Evolutionary conservation across 202 grass and related monocot species (phyloP), one percentile per base, ranked within the genome.

Genomic region (Musa balbisiana): DNA sequence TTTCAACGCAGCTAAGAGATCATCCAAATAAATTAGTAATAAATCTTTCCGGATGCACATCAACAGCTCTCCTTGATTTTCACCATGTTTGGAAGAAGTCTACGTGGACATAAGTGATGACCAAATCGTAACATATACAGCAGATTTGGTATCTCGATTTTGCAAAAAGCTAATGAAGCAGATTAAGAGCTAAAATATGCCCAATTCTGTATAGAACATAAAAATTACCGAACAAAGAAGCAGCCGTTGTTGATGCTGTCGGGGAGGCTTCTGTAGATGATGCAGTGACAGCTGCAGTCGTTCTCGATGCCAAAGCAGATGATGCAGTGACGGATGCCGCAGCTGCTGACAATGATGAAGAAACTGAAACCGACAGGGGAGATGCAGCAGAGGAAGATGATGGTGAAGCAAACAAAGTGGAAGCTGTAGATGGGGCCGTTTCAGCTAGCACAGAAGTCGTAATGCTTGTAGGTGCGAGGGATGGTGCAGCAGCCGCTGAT

Each of bases 231-330:
- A 70, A 70, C 67, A 70, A 70, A 70, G 87, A 79, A 84, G 78
- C 73, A 69, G 88, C 74, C 81, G 90, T 86, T 17, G 81, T 49
- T 23, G 64, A 11, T 72, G 90, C 74, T 68, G 85, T 69, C 24
- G 89, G 78, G 56, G 77, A 76, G 49, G 84, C 76, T n/a, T 78
- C 68, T 63, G 84, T 73, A 78, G 84, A 73, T 80, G 83, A n/a
- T 53, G 89, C 79, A 63, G 82, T 56, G 59, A 77, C 84, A 76
- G 76, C 78, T 73, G 77, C 51, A 53, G 73, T 82, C 49, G 78
- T 74, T 53, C 73, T 80, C 9, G 16, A 33, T 21, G 77, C 12
- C 15, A 55, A 2, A 13, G 33, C 23, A 13, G 78, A 19, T 6
- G 75, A 22, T 11, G 78, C 3, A 33, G 33, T 43, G 33, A 4